Evolutionary conservation across 257 asterid species (phyloP).

Genomic region (Penstemon newberryi): DNA sequence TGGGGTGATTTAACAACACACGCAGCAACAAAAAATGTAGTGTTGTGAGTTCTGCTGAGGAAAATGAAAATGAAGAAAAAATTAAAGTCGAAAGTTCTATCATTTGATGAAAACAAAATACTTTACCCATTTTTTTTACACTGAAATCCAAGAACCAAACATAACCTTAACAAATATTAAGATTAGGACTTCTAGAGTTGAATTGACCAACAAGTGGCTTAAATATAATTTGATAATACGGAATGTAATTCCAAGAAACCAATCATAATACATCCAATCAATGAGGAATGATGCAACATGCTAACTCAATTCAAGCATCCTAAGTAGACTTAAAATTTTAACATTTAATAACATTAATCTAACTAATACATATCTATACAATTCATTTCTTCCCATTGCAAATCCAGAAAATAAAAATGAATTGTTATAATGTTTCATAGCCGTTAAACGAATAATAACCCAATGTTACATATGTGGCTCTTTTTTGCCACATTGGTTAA

Average conservation of each 20-base stretch:
- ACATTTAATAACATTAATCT: background rate
- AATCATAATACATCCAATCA: background rate
- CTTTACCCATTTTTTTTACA: no score
- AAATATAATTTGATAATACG: conserved; percentile 1
- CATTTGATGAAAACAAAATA: no score
- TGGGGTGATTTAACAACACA: background rate
- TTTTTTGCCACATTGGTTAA: background rate
- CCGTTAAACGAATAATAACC: conserved; percentile 11
- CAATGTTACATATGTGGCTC: background rate
- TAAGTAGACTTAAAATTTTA: background rate
- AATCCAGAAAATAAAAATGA: background rate
- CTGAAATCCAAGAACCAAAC: no score
- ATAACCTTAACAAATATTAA: background rate
- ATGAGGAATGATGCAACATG: background rate
- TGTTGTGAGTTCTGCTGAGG: no score
- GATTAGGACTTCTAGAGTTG: background rate
- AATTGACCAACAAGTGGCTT: background rate
- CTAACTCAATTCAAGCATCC: background rate
- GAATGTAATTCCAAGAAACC: background rate
- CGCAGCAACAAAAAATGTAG: no score
- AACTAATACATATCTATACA: conserved; percentile 4
- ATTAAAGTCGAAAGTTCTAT: no score
- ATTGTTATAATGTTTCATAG: conserved; percentile 8
- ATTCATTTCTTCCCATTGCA: background rate
- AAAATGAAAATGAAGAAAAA: no score